Evolutionary conservation across 495 filamentous ascomycete genomes (phyloP).

Genomic region (Neurospora sp.): DNA sequence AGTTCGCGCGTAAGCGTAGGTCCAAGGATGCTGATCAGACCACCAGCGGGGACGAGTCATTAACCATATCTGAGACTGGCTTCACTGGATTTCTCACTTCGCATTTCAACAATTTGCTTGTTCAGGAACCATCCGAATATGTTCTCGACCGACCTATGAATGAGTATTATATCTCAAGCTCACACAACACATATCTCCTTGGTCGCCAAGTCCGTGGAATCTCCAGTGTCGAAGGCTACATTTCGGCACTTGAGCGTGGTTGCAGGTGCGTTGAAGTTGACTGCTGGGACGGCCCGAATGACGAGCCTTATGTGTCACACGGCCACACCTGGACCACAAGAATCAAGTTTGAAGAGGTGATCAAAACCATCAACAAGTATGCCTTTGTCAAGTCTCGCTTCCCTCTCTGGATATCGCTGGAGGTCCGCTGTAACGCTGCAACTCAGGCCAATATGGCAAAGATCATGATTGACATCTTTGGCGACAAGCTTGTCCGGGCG

Average conservation of each 20-base stretch:
- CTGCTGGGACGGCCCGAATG: constrained; percentile 90
- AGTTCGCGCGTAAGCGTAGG: constrained; percentile 56
- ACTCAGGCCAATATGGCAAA: constrained; percentile 86
- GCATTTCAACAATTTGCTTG: constrained; percentile 53
- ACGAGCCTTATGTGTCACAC: constrained; percentile 78
- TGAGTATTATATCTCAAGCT: constrained; percentile 97
- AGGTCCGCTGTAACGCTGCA: constrained; percentile 78
- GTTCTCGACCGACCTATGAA: constrained; percentile 76
- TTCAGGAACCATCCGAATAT: constrained; percentile 43
- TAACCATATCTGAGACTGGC: constrained; percentile 61
- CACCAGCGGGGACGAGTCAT: constrained; percentile 27
- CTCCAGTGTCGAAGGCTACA: constrained; percentile 90
- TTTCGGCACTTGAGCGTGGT: constrained; percentile 74
- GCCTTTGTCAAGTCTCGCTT: constrained; percentile 75
- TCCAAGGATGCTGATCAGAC: constrained; percentile 37
- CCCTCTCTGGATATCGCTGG: constrained; percentile 86
- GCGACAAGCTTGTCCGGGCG: constrained; percentile 63
- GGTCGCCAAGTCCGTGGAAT: constrained; percentile 82
- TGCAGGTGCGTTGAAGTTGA: constrained; percentile 96
- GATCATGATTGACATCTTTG: constrained; percentile 77
- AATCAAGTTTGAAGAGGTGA: constrained; percentile 79
- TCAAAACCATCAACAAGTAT: constrained; percentile 86
- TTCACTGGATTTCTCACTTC: constrained; percentile 74
- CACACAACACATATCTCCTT: constrained; percentile 93
- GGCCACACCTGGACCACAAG: constrained; percentile 80